Base-by-base conservation (phyloP, 495 filamentous ascomycete genomes). In the Poronia punctata region DNA sequence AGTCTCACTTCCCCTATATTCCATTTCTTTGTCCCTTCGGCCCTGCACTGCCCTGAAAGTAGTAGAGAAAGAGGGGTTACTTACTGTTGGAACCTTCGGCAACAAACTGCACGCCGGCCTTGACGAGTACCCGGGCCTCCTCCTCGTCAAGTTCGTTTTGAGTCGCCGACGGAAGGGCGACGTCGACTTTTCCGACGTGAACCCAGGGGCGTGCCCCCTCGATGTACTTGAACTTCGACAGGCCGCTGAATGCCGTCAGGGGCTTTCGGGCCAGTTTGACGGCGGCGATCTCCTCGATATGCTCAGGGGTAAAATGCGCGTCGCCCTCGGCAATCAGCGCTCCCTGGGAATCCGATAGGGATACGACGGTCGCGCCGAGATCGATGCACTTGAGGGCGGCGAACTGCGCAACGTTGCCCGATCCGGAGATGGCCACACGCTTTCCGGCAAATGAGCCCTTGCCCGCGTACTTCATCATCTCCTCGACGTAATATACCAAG, bases 361-460 rank as follows among this genome's bases (percentile, higher is more conserved):
- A 95, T 58, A 96, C 72, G 43, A 98, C 84, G 43, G 74, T 92
- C 38, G 82, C 92, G 49, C 92, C 92, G 47, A 96, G 86, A 74
- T 98, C 90, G 59, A 96, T 88, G 65, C 78, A 82, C 73, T 98
- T 98, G 45, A 98, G 82, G 7, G 92, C 92, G 14, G 92, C 88
- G 74, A 89, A 97, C 73, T 98, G 92, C 35, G 92, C 92, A 35
- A 98, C 92, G 71, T 98, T 98, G 43, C 92, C 92, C 46, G 92
- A 97, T 39, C 92, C 92, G 29, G 92, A 95, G 70, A 98, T 83
- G 60, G 89, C 87, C 42, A 98, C 92, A 30, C 81, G 83, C 75
- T 97, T 97, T 61, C 88, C 92, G 37, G 74, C 66, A 76, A 95
- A 93, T 53, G 75, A 77, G 60, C 93, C 86, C 60, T 84, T 79